Conservation (phyloP, 805 yeast genomes). For the Saccharomycopsis synnaedendra region DNA sequence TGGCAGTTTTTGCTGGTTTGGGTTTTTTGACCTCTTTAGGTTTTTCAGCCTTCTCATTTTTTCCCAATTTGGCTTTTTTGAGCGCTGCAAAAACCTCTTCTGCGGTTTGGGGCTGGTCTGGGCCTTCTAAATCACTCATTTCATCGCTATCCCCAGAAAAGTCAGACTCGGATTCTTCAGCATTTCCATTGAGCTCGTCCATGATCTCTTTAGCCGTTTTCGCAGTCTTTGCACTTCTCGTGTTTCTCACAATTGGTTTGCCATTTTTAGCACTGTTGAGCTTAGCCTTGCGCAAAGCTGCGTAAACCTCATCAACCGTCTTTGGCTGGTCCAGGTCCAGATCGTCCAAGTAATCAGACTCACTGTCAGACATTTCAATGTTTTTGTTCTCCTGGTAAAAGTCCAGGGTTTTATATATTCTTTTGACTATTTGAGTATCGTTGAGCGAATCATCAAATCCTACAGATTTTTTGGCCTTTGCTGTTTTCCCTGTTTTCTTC, state of each 20-base stretch:
- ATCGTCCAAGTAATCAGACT: conserved; percentile 14
- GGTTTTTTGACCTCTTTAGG: not conserved
- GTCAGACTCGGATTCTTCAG: conserved; percentile 21
- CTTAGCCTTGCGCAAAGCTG: conserved; percentile 30
- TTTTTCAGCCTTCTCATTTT: not conserved
- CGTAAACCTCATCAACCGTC: conserved; percentile 33
- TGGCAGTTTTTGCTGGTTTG: not conserved
- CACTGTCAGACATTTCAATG: conserved; percentile 20
- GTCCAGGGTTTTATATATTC: conserved; percentile 18
- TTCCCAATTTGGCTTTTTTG: conserved; percentile 28
- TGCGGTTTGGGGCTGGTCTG: conserved; percentile 24
- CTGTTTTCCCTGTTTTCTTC: not conserved
- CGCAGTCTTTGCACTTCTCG: not conserved
- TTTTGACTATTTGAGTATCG: conserved; percentile 9
- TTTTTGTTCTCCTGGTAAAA: conserved; percentile 19
- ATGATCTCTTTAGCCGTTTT: conserved; percentile 14
- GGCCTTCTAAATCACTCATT: conserved; percentile 14
- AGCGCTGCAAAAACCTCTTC: conserved; percentile 36
- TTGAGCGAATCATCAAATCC: conserved; percentile 11
- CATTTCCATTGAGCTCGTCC: conserved; percentile 19
- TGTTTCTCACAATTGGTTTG: not conserved
- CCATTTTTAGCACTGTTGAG: conserved; percentile 11
- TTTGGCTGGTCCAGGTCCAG: conserved; percentile 20
- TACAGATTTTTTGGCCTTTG: conserved; percentile 24
- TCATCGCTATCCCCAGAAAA: conserved; percentile 20